phyloP scores from a whole-genome alignment of 179 eudicot genomes.

The Heliamphora ciliata region DNA sequence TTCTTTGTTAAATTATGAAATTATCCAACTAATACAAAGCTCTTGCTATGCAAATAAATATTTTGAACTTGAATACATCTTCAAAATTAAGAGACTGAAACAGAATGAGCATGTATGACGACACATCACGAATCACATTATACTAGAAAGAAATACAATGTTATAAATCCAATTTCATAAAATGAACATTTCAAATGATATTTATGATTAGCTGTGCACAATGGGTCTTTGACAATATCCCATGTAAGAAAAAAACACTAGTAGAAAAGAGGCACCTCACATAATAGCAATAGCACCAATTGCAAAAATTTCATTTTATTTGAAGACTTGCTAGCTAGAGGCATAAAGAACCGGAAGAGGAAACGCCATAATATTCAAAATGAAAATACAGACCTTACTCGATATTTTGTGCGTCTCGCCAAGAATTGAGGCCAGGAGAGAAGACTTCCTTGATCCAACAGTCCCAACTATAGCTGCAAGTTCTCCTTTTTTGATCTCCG shows the following conservation, averaged over 20 bases:
- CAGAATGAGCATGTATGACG: neutral
- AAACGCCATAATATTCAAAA: neutral
- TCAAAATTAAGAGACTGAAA: neutral
- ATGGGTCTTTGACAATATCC: too few species aligned
- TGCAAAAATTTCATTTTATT: neutral
- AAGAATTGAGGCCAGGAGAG: slow-evolving; percentile 71
- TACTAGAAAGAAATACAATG: neutral
- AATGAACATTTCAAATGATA: too few species aligned
- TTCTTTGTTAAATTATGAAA: neutral
- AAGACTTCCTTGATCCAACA: slow-evolving; percentile 93
- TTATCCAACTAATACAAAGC: neutral
- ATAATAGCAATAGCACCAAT: neutral
- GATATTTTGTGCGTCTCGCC: slow-evolving; percentile 86
- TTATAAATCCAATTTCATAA: neutral
- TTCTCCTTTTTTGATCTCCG: slow-evolving; percentile 59
- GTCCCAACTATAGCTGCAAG: slow-evolving; percentile 90
- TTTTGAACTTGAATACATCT: neutral
- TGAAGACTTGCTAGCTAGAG: neutral
- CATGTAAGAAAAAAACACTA: too few species aligned
- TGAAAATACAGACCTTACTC: slow-evolving; percentile 55
- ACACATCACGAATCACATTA: neutral
- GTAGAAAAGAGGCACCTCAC: too few species aligned
- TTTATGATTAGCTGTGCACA: too few species aligned
- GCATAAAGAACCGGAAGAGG: neutral
- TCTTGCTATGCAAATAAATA: neutral